Conservation (phyloP, 495 filamentous ascomycete genomes). For the Cryomyces minteri region DNA sequence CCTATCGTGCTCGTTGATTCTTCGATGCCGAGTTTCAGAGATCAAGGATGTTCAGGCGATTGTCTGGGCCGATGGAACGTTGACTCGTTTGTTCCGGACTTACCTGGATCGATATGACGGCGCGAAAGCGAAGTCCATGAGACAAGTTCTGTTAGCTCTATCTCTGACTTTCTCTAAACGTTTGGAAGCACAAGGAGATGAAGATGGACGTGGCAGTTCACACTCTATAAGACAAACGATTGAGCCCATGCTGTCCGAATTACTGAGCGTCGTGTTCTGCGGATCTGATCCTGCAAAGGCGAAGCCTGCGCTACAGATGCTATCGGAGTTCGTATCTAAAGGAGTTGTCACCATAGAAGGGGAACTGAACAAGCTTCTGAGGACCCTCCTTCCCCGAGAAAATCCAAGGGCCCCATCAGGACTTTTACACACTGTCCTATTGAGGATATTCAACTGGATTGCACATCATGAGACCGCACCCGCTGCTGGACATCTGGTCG, state of each 20-base stretch:
- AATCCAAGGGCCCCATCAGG: no score
- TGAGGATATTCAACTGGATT: constrained; percentile 39
- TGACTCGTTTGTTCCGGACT: constrained; percentile 34
- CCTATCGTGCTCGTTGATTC: no score
- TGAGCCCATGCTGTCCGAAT: constrained; percentile 19
- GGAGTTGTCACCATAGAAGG: no score
- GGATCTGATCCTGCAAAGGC: constrained; percentile 31
- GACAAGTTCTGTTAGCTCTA: constrained; percentile 29
- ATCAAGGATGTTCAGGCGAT: no score
- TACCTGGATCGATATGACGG: constrained; percentile 59
- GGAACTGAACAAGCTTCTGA: no score
- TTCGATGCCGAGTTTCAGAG: no score
- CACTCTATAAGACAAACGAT: no score
- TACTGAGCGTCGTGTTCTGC: constrained; percentile 30
- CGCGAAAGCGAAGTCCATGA: constrained; percentile 54
- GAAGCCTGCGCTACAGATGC: constrained; percentile 42
- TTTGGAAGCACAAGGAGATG: no score
- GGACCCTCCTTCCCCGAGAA: no score
- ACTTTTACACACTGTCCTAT: background rate
- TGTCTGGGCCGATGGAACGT: no score
- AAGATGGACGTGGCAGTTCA: no score
- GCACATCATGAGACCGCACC: constrained; percentile 40
- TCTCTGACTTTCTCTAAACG: background rate
- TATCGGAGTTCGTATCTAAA: constrained; percentile 38
- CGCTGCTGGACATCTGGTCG: constrained; percentile 43